A percentile compares a stretch with the other conserved stretches of the same genome.
phyloP scores from a whole-genome alignment of 208 protist species.

The Trichomonas gallinae region DNA sequence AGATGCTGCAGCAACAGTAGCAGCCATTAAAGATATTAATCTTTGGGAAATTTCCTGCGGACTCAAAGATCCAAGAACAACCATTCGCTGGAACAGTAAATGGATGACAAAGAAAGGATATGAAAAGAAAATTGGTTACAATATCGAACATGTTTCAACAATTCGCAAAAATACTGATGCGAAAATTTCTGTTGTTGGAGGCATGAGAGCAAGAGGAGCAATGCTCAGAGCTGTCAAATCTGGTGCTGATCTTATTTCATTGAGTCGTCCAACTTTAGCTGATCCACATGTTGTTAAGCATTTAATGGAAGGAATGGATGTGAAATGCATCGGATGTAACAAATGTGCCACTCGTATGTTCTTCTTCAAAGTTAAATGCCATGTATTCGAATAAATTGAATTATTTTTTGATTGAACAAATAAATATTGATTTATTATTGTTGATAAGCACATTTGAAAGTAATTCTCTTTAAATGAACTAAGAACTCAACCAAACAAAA shows the following conservation, averaged over 20 bases:
- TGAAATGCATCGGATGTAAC: not conserved
- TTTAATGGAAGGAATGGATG: not conserved
- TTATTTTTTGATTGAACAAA: too few relatives aligned
- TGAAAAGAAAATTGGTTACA: not conserved
- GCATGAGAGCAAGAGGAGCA: not conserved
- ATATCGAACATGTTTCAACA: not conserved
- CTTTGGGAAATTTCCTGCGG: not conserved
- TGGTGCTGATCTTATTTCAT: not conserved
- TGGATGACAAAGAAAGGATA: not conserved
- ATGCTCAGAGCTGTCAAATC: not conserved
- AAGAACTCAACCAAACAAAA: too few relatives aligned
- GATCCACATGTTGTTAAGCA: not conserved
- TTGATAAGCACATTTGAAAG: too few relatives aligned
- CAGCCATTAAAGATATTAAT: not conserved
- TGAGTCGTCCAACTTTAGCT: not conserved
- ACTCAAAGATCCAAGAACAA: not conserved
- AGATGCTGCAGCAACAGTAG: not conserved
- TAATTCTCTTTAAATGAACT: too few relatives aligned
- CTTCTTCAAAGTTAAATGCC: too few relatives aligned
- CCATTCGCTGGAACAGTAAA: not conserved
- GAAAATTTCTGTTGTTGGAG: not conserved
- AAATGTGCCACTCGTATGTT: too few relatives aligned
- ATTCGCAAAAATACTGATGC: not conserved
- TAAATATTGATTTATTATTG: too few relatives aligned
- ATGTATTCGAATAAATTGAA: too few relatives aligned